Conservation (phyloP, 2,329 filamentous ascomycete species). For the Dactylellina parvicollis region DNA sequence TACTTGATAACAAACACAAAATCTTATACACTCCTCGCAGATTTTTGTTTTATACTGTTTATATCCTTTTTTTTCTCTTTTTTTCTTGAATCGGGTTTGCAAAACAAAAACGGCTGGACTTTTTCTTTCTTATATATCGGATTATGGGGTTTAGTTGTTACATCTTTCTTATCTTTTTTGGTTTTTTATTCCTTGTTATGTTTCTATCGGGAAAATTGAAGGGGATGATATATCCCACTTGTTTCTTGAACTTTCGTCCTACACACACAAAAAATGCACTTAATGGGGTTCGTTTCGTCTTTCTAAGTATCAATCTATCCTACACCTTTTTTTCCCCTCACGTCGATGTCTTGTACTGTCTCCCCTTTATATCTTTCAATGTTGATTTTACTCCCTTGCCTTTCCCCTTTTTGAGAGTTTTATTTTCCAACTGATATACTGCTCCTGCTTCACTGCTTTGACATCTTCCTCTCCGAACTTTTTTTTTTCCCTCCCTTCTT, state of each 20-base stretch:
- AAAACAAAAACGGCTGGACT: slow-evolving; percentile 52
- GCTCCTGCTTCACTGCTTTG: background rate
- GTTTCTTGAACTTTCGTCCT: slow-evolving; percentile 56
- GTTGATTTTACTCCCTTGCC: background rate
- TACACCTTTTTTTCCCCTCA: background rate
- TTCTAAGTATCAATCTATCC: background rate
- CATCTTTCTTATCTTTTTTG: slow-evolving; percentile 52
- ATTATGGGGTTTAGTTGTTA: slow-evolving; percentile 17
- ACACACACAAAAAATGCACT: slow-evolving; percentile 19
- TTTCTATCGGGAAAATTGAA: slow-evolving; percentile 55
- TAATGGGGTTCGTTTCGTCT: slow-evolving; percentile 21
- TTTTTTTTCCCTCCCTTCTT: background rate
- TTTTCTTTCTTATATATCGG: slow-evolving; percentile 54
- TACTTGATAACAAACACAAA: slow-evolving; percentile 21
- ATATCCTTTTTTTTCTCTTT: slow-evolving; percentile 26
- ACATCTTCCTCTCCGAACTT: background rate
- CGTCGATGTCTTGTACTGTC: no score
- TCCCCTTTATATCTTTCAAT: no score
- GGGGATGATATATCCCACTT: slow-evolving; percentile 59
- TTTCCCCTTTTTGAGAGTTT: background rate
- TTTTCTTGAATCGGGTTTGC: background rate
- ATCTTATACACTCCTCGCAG: background rate
- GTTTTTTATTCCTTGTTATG: slow-evolving; percentile 54
- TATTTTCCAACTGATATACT: background rate
- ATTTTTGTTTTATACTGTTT: slow-evolving; percentile 2